Percentiles rank a stretch among this genome's conserved stretches.
Evolutionary conservation across 2,329 filamentous ascomycete genomes (phyloP).

Genomic region (Aspergillus alliaceus): DNA sequence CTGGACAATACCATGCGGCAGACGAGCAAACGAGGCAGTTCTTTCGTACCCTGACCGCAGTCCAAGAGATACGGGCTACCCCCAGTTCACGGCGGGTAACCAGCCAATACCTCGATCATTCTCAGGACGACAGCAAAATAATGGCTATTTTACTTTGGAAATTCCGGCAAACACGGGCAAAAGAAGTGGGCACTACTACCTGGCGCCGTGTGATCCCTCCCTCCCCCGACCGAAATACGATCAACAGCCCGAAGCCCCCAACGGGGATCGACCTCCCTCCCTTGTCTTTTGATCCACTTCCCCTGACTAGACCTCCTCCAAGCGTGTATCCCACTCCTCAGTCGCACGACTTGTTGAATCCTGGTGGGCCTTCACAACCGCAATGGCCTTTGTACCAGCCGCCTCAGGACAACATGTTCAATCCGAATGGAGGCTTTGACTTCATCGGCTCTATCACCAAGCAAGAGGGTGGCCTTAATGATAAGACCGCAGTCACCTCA

Average conservation of each 20-base stretch:
- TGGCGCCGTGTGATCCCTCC: constrained; percentile 44
- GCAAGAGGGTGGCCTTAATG: constrained; percentile 32
- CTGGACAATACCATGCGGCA: constrained; percentile 33
- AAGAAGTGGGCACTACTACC: constrained; percentile 44
- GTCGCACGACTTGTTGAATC: constrained; percentile 32
- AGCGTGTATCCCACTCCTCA: constrained; percentile 34
- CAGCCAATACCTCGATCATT: constrained; percentile 24
- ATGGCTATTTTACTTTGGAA: constrained; percentile 49
- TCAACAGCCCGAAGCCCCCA: constrained; percentile 37
- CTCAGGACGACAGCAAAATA: constrained; percentile 33
- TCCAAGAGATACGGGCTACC: constrained; percentile 46
- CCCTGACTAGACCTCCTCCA: constrained; percentile 32
- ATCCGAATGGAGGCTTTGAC: constrained; percentile 32
- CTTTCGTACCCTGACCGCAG: constrained; percentile 44
- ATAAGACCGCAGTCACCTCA: constrained; percentile 37
- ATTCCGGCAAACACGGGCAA: constrained; percentile 44
- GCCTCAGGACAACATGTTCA: constrained; percentile 38
- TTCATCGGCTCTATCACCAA: constrained; percentile 36
- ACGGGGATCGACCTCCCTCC: constrained; percentile 37
- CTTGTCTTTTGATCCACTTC: constrained; percentile 36
- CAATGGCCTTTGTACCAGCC: constrained; percentile 39
- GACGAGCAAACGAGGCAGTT: constrained; percentile 37
- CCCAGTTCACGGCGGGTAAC: constrained; percentile 27
- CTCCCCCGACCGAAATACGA: constrained; percentile 33
- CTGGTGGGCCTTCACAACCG: constrained; percentile 28